phyloP scores from a whole-genome alignment of 2,329 filamentous ascomycete species.

The Coniochaeta sp. region DNA sequence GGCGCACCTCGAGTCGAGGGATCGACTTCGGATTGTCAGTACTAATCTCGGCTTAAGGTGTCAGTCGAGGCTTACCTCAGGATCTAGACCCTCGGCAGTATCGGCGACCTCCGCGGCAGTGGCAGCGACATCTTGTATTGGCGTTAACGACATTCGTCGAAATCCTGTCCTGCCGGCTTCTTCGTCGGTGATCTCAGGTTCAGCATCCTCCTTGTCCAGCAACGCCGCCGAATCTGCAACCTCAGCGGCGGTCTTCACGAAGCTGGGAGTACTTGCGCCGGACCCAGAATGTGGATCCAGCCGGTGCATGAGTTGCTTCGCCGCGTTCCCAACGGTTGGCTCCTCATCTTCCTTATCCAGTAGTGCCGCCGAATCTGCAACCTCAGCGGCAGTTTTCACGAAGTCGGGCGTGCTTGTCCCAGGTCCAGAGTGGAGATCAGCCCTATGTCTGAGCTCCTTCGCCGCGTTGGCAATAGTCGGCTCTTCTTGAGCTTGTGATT shows the following conservation, averaged over 20 bases:
- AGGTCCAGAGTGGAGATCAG: not conserved
- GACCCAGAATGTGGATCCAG: slow-evolving; percentile 9
- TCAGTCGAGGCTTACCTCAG: slow-evolving; percentile 3
- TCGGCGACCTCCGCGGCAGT: slow-evolving; percentile 37
- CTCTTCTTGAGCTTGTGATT: slow-evolving; percentile 2
- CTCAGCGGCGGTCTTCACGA: slow-evolving; percentile 21
- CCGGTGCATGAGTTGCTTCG: slow-evolving; percentile 6
- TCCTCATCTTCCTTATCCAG: slow-evolving; percentile 19
- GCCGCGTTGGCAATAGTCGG: not conserved
- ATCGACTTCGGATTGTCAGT: slow-evolving; percentile 1
- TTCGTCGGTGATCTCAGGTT: slow-evolving; percentile 22
- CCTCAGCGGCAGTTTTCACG: slow-evolving; percentile 14
- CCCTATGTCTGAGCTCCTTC: not conserved
- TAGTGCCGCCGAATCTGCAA: slow-evolving; percentile 24
- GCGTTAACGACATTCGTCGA: slow-evolving; percentile 26
- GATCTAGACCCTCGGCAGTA: slow-evolving; percentile 29
- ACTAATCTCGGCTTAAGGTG: not conserved
- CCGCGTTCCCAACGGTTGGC: slow-evolving; percentile 7
- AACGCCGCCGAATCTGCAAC: slow-evolving; percentile 25
- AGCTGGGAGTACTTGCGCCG: slow-evolving; percentile 17
- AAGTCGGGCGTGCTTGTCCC: not conserved
- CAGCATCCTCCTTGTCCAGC: slow-evolving; percentile 21
- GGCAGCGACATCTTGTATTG: slow-evolving; percentile 30
- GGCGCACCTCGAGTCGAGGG: not conserved
- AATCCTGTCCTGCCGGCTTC: slow-evolving; percentile 22